Evolutionary conservation across 306 rosid genomes (phyloP).

Genomic region (Prunus campanulata): DNA sequence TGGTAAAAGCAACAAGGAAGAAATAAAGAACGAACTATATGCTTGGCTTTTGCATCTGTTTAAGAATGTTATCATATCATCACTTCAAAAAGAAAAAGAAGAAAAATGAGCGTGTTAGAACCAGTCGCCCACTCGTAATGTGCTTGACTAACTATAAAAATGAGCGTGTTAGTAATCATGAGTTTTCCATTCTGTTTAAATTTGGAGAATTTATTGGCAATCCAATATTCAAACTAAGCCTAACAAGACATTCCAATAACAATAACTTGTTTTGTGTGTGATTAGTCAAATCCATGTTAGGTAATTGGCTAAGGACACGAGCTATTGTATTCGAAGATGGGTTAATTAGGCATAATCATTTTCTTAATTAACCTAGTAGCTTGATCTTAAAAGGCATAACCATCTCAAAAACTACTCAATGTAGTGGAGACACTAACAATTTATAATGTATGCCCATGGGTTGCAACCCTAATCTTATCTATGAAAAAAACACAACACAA

Average conservation of each 20-base stretch:
- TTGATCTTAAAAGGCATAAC: neutral
- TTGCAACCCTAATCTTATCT: neutral
- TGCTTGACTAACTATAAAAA: too few relatives aligned
- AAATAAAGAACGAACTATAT: neutral
- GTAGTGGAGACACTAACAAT: neutral
- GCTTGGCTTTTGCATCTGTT: too few relatives aligned
- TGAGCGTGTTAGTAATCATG: too few relatives aligned
- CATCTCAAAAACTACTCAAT: neutral
- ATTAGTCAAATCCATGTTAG: too few relatives aligned
- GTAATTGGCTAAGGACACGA: too few relatives aligned
- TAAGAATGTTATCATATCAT: too few relatives aligned
- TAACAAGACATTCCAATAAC: too few relatives aligned
- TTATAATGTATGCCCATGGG: neutral
- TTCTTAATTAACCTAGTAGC: neutral
- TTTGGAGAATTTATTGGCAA: neutral
- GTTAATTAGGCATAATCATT: neutral
- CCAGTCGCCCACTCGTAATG: too few relatives aligned
- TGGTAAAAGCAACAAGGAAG: neutral
- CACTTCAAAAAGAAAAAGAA: too few relatives aligned
- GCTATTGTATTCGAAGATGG: too few relatives aligned
- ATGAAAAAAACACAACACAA: neutral
- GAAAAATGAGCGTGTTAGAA: too few relatives aligned
- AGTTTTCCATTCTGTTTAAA: neutral
- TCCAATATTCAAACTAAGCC: neutral
- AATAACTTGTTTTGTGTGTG: too few relatives aligned